Evolutionary conservation across 495 filamentous ascomycete genomes (phyloP).

Genomic region (Monascus purpureus): DNA sequence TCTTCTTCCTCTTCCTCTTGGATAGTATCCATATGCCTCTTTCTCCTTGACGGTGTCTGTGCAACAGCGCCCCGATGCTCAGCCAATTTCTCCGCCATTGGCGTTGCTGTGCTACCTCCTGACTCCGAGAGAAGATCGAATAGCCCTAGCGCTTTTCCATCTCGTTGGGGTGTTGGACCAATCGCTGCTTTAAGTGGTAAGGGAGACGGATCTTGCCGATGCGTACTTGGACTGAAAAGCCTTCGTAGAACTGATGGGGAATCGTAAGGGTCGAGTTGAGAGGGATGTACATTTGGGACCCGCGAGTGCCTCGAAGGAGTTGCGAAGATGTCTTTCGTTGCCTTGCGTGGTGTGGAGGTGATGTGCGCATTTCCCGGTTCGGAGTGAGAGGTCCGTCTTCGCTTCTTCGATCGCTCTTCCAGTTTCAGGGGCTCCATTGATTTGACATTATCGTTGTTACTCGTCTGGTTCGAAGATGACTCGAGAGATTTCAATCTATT

Average conservation of each 20-base stretch:
- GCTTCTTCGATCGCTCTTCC: slow-evolving; percentile 22
- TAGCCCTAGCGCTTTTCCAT: slow-evolving; percentile 76
- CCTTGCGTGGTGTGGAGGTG: slow-evolving; percentile 18
- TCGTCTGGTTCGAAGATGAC: slow-evolving; percentile 18
- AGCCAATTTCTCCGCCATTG: slow-evolving; percentile 19
- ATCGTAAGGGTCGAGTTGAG: slow-evolving; percentile 38
- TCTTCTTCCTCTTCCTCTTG: slow-evolving; percentile 17
- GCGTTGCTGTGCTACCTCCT: slow-evolving; percentile 32
- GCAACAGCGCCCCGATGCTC: slow-evolving; percentile 17
- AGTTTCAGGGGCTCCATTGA: slow-evolving; percentile 1
- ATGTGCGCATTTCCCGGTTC: slow-evolving; percentile 9
- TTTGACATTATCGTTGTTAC: slow-evolving; percentile 4
- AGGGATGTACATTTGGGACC: slow-evolving; percentile 24
- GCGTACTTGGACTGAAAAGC: slow-evolving; percentile 45
- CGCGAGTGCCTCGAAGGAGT: slow-evolving; percentile 35
- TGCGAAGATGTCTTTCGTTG: slow-evolving; percentile 19
- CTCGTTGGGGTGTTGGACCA: slow-evolving; percentile 83
- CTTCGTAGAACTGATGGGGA: slow-evolving; percentile 44
- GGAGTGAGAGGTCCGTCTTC: slow-evolving; percentile 22
- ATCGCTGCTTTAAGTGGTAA: slow-evolving; percentile 35
- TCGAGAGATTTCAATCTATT: slow-evolving; percentile 51
- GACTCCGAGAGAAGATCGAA: slow-evolving; percentile 71
- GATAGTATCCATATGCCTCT: slow-evolving; percentile 14
- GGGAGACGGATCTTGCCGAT: slow-evolving; percentile 21
- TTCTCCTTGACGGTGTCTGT: slow-evolving; percentile 27